Base-by-base conservation (phyloP, 371 early-diverging fungal genomes). In the Massospora cicadina region DNA sequence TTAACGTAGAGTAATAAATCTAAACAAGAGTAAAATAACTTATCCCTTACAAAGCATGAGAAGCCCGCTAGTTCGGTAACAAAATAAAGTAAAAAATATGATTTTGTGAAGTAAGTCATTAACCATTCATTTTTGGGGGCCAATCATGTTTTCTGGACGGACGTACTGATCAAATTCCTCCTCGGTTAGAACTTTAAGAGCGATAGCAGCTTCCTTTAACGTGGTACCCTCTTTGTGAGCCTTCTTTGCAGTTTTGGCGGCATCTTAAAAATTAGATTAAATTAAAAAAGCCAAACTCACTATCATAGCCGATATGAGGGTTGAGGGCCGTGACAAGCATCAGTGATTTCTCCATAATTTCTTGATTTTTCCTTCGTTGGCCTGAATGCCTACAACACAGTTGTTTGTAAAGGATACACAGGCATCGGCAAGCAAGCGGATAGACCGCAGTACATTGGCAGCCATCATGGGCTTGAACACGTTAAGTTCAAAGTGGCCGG, bases 401-500 rank as follows among this genome's bases (percentile, higher is more conserved):
- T 94, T 87, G 66, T 86, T 79, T 62, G 84, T 85, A 80, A 96
- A 95, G 0, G 93, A 92, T 55, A 68, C 69, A 72, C 80, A 80
- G 30, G 87, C 93, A 72, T 95, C 95, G 7, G 87, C 77, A 55
- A 96, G 69, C 33, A 96, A 76, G 54, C 86, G 84, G 64, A 88
- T 79, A 26, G 92, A 91, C 69, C 93, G 93, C 60, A 95, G 79
- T 53, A 93, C 81, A 74, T 93, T 95, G 75, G 85, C 85, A 76
- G 95, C 94, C 75, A 96, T 77, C 55, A 96, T 89, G 60, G 97
- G 97, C 76, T 95, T 96, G 85, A 94, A 96, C 57, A 96, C 97
- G 74, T 96, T 96, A 66, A 96, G 75, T 76, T 96, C 95, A 79
- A 95, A 95, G 75, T 96, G 97, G 31, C 97, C 97, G 70, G 93